Base-by-base conservation (phyloP, 257 asterid species). In the Ehretia macrophylla region DNA sequence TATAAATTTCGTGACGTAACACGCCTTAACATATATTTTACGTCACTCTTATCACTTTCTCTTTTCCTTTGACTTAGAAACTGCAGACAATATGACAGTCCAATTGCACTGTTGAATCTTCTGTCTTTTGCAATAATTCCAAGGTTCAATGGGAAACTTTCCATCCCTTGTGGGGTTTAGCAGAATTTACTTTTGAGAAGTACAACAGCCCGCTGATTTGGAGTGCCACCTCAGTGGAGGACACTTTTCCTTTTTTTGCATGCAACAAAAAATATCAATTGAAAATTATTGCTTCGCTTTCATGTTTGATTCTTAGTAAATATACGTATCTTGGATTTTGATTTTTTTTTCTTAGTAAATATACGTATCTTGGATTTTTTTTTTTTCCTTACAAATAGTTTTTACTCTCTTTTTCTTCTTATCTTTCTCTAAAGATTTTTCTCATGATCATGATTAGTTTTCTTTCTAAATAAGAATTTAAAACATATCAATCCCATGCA, bases 71-170 rank as follows among this genome's bases (percentile, higher is more conserved):
- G n/a, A n/a, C n/a, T n/a, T n/a, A n/a, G 6, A 27, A 27, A 27
- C 3, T 27, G 75, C 52, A 64, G 68, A 55, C 60, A 59, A 45
- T 51, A 12, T 18, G 20, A 55, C 70, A 72, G 35, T 16, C 53
- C 50, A 60, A 55, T 56, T 5, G 13, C 50, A 35, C 10, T 21
- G 45, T 57, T 50, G 46, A 22, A n/a, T 13, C 47, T 32, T 6
- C 64, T 46, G 49, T 60, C 55, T 14, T 45, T 42, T 12, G 51
- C 39, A 51, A 42, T 11, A 18, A 56, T 50, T 50, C 60, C 69
- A 9, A 52, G 51, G 72, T 60, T 52, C 23, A 37, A 21, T 56
- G 37, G 51, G 8, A 38, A 20, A 19, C 20, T 14, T 62, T 19
- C 19, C 11, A 11, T 42, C 1, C 47, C 47, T 42, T 42, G 16